A percentile compares a stretch with the other conserved stretches of the same genome.
phyloP scores from a whole-genome alignment of 352 stramenopile genomes.

The Blastocystis sp. region DNA sequence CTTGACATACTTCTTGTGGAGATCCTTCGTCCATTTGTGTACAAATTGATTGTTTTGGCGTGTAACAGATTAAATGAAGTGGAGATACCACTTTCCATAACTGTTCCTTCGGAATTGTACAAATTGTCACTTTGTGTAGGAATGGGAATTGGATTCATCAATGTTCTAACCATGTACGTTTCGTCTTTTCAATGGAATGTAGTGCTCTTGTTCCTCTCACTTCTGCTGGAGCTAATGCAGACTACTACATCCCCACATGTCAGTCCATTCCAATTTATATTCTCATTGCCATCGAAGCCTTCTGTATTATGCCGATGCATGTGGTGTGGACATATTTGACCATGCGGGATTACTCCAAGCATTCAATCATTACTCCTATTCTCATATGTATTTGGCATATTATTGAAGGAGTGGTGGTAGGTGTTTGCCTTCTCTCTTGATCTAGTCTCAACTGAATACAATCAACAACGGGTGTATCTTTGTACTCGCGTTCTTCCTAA shows the following conservation, averaged over 20 bases:
- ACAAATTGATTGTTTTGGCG: conserved; percentile 3
- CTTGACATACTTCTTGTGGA: background rate
- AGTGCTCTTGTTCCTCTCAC: conserved; percentile 53
- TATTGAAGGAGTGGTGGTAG: background rate
- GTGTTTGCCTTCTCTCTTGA: background rate
- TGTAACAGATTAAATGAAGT: conserved; percentile 29
- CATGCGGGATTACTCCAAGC: background rate
- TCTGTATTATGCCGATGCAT: conserved; percentile 42
- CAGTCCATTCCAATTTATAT: conserved; percentile 34
- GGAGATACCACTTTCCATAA: conserved; percentile 44
- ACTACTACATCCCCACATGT: conserved; percentile 25
- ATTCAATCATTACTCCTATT: background rate
- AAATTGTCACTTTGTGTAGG: conserved; percentile 30
- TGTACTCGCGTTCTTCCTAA: background rate
- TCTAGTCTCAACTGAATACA: background rate
- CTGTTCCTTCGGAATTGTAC: conserved; percentile 15
- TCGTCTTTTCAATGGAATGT: background rate
- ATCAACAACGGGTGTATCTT: background rate
- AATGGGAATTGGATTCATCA: conserved; percentile 42
- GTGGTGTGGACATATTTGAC: conserved; percentile 39
- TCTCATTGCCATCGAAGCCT: background rate
- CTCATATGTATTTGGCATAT: conserved; percentile 12
- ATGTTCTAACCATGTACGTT: conserved; percentile 9
- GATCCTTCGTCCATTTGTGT: conserved; percentile 21
- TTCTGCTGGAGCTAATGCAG: background rate